phyloP scores from a whole-genome alignment of 768 basidiomycete species.

The Dioszegia aurantiaca region DNA sequence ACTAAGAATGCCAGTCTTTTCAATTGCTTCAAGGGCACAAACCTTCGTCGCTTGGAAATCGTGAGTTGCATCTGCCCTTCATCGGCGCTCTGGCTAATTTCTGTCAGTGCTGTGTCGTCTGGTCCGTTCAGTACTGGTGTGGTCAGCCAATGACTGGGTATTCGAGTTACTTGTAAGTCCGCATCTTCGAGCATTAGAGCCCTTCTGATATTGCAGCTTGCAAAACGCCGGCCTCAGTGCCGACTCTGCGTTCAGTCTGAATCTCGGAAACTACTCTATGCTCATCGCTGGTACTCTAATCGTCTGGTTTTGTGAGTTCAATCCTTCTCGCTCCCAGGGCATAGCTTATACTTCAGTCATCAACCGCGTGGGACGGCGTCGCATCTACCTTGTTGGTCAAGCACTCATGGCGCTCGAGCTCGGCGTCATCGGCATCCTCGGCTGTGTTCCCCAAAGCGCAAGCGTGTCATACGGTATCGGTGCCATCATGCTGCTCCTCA shows the following conservation, averaged over 20 bases:
- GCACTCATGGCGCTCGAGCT: slow-evolving; percentile 30
- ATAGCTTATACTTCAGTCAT: slow-evolving; percentile 19
- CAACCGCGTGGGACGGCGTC: slow-evolving; percentile 32
- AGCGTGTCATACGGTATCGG: slow-evolving; percentile 17
- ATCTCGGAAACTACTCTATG: slow-evolving; percentile 45
- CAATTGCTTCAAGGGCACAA: slow-evolving; percentile 52
- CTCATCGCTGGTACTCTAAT: slow-evolving; percentile 50
- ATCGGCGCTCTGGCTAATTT: too few relatives aligned
- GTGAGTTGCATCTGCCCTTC: slow-evolving; percentile 16
- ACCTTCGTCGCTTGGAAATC: slow-evolving; percentile 47
- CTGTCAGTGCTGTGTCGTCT: slow-evolving; percentile 25
- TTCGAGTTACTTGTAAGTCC: slow-evolving; percentile 29
- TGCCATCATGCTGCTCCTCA: slow-evolving; percentile 18
- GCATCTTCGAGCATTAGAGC: slow-evolving; percentile 45
- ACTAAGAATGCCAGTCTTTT: slow-evolving; percentile 43
- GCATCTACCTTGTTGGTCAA: slow-evolving; percentile 37
- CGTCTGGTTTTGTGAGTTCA: slow-evolving; percentile 46
- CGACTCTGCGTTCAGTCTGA: slow-evolving; percentile 31
- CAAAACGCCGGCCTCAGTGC: slow-evolving; percentile 37
- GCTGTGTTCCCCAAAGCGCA: slow-evolving; percentile 5
- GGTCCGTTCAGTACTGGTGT: slow-evolving; percentile 35
- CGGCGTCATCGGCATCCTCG: slow-evolving; percentile 28
- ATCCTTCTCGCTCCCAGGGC: background rate
- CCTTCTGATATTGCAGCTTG: slow-evolving; percentile 27
- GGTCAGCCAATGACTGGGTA: slow-evolving; percentile 22